Evolutionary conservation across 2,329 filamentous ascomycete genomes (phyloP).

Genomic region (Alternaria alternata): DNA sequence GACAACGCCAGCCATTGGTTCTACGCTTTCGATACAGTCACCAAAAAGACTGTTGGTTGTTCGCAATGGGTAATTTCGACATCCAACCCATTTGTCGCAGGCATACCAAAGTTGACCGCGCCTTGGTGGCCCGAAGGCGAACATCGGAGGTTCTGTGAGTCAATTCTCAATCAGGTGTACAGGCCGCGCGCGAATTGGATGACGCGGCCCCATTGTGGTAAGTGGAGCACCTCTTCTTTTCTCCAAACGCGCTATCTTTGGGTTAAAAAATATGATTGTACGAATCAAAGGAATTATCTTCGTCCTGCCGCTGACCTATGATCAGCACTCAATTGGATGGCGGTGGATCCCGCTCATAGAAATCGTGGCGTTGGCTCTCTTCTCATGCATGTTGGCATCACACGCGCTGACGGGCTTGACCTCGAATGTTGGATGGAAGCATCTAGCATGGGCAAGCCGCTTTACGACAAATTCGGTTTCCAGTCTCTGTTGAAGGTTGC

Average conservation of each 20-base stretch:
- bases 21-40: constrained; percentile 37
- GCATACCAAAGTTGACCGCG: constrained; percentile 34
- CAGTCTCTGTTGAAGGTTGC: constrained; percentile 38
- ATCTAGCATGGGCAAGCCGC: constrained; percentile 44
- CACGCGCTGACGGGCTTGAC: constrained; percentile 43
- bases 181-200: constrained; percentile 43
- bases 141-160: constrained; percentile 43
- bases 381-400: constrained; percentile 47
- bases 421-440: constrained; percentile 52
- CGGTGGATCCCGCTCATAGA: constrained; percentile 47
- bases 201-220: constrained; percentile 46
- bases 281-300: neutral
- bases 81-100: constrained; percentile 43
- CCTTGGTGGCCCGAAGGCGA: constrained; percentile 50
- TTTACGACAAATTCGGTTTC: constrained; percentile 49
- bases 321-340: constrained; percentile 49
- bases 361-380: constrained; percentile 47
- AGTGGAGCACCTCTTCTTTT: constrained; percentile 21
- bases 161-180: constrained; percentile 46
- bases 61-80: constrained; percentile 43
- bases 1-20: constrained; percentile 45
- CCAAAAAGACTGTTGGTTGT: constrained; percentile 35
- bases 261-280: neutral
- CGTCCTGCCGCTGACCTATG: constrained; percentile 17
- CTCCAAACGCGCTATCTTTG: constrained; percentile 5